Evolutionary conservation across 257 asterid species (phyloP).

Genomic region (Forsythia suspensa): DNA sequence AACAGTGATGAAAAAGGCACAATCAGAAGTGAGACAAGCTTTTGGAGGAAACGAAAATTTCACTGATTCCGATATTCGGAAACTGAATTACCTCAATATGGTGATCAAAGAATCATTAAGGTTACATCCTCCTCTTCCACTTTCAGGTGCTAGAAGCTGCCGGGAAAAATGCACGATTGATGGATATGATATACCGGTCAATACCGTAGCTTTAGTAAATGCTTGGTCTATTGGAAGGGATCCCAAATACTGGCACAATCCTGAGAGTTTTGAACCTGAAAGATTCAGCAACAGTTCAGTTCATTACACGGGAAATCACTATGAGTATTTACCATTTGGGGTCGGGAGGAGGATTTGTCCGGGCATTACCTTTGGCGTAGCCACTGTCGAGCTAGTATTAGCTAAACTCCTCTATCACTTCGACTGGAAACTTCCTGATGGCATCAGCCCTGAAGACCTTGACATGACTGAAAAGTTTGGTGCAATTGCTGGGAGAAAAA

Average conservation of each 20-base stretch:
- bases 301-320: neutral
- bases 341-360: neutral
- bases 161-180: neutral
- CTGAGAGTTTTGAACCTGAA: neutral
- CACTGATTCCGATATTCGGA: neutral
- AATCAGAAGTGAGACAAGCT: conserved; percentile 2
- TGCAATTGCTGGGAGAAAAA: conserved; percentile 25
- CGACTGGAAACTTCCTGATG: conserved; percentile 33
- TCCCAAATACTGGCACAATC: neutral
- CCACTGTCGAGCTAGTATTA: neutral
- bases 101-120: conserved; percentile 6
- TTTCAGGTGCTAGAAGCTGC: neutral
- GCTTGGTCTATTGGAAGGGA: conserved; percentile 5
- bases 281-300: neutral
- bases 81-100: neutral
- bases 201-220: neutral
- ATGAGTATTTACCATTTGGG: neutral
- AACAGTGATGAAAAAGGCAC: conserved; percentile 8
- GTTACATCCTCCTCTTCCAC: neutral
- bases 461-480: conserved; percentile 39
- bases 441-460: conserved; percentile 16
- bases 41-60: neutral
- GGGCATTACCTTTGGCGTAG: neutral
- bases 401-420: conserved; percentile 31
- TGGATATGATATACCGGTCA: conserved; percentile 7